Conservation (phyloP, 345 rosid species). For the Cardamine chenopodiifolia region DNA sequence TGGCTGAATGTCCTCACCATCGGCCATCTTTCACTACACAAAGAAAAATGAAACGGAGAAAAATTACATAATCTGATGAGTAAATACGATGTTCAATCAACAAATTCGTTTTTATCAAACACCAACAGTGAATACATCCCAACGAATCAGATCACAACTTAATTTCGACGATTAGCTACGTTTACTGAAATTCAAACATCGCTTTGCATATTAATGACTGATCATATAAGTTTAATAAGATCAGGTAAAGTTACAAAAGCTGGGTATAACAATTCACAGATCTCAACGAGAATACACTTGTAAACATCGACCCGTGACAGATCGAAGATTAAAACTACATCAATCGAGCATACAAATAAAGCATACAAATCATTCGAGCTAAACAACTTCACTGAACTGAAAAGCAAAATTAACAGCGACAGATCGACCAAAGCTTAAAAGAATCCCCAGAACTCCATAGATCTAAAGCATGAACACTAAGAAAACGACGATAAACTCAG, state of each 20-base stretch:
- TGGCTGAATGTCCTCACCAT: conserved; percentile 84
- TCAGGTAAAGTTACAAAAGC: neutral
- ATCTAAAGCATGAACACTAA: conserved; percentile 24
- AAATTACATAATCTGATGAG: neutral
- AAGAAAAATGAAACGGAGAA: neutral
- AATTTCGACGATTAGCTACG: neutral
- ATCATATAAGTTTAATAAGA: neutral
- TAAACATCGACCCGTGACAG: neutral
- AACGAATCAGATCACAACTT: conserved; percentile 1
- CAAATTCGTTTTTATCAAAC: neutral
- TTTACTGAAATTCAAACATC: neutral
- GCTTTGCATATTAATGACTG: neutral
- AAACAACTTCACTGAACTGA: conserved; percentile 1
- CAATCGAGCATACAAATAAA: neutral
- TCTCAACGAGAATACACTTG: conserved; percentile 4
- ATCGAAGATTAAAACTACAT: conserved; percentile 29
- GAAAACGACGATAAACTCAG: conserved; percentile 21
- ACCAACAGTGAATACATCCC: neutral
- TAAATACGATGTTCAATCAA: neutral
- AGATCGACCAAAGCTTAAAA: neutral
- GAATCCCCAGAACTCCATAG: conserved; percentile 15
- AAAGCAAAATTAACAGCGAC: conserved; percentile 4
- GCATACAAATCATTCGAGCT: conserved; percentile 17
- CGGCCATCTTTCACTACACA: conserved; percentile 68
- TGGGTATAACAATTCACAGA: conserved; percentile 5